Base-by-base conservation (phyloP, 495 filamentous ascomycete genomes). In the Thermothielavioides terrestris region DNA sequence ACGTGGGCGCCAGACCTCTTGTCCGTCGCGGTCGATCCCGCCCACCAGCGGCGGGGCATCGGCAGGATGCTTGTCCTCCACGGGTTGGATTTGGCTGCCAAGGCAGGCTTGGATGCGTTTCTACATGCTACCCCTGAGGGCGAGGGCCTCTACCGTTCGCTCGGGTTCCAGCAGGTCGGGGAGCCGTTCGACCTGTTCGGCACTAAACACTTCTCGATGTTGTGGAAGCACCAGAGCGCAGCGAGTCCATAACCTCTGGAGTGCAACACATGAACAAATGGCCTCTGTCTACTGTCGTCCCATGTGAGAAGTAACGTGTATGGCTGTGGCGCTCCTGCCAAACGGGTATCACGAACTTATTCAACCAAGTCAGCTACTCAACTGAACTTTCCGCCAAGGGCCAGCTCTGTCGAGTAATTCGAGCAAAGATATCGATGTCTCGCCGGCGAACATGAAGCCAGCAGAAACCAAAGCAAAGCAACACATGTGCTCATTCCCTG, bases 41-140 rank as follows among this genome's bases (percentile, higher is more conserved):
- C 27, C 1, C 50, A 61, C 8, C 40, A 65, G 3, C 49, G 62
- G 4, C 50, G 57, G 9, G 62, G 62, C 2, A 44, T 63, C 7
- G 62, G 62, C n/a, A 53, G 32, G 31, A 56, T 49, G 47, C 46
- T 65, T 3, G n/a, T 63, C 2, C 47, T 49, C 0, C 50, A 56
- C 34, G 62, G 62, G 0, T 14, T 65, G 9, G 53, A 59, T 6
- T 31, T 41, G 0, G 61, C 56, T 0, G 46, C 40, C 17, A 30
- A 46, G 36, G 54, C 47, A 1, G 49, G 48, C 1, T 45, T 28
- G 22, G 41, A 55, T 14, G 56, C 32, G 2, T 61, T 46, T 20
- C 22, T 64, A 4, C 21, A 49, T n/a, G 55, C 58, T 0, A 62
- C 51, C 1, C 44, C 53, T 8, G 44, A 49, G 3, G 61, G 59